Evolutionary conservation across 352 stramenopile genomes (phyloP).

Genomic region (Globisporangium uncinulatum): DNA sequence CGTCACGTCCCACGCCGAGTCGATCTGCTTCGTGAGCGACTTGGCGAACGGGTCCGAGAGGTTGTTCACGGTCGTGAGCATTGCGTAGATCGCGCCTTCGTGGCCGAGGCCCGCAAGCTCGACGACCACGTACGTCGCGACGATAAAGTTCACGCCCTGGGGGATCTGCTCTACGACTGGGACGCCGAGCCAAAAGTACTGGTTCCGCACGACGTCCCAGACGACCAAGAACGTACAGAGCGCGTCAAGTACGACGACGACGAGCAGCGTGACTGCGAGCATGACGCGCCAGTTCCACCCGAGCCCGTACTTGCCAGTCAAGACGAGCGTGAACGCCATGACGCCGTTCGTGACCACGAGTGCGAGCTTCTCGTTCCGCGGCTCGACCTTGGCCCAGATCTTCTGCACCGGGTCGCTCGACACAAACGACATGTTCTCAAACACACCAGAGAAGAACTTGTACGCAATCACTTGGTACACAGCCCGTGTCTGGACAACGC

Average conservation of each 20-base stretch:
- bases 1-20: constrained; percentile 29
- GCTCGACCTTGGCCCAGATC: constrained; percentile 28
- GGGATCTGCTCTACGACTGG: constrained; percentile 30
- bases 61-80: constrained; percentile 39
- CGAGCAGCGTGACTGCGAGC: constrained; percentile 13
- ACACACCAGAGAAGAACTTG: constrained; percentile 37
- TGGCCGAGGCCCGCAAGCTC: constrained; percentile 43
- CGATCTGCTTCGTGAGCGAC: constrained; percentile 27
- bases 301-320: constrained; percentile 15
- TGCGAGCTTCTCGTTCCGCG: constrained; percentile 24
- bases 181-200: constrained; percentile 42
- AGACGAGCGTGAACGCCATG: constrained; percentile 26
- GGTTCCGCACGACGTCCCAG: constrained; percentile 32
- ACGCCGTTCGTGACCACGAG: constrained; percentile 23
- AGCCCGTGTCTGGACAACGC: constrained; percentile 25
- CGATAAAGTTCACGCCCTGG: constrained; percentile 32
- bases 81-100: constrained; percentile 35
- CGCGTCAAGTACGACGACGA: constrained; percentile 12
- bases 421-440: constrained; percentile 29
- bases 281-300: constrained; percentile 35
- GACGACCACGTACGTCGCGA: constrained; percentile 39
- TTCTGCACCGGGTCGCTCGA: constrained; percentile 25
- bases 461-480: constrained; percentile 50
- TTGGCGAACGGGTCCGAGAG: constrained; percentile 30
- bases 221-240: constrained; percentile 19